Evolutionary conservation across 208 protist species (phyloP), one percentile per base, ranked within the genome.

Genomic region (Vickermania spadyakhi): DNA sequence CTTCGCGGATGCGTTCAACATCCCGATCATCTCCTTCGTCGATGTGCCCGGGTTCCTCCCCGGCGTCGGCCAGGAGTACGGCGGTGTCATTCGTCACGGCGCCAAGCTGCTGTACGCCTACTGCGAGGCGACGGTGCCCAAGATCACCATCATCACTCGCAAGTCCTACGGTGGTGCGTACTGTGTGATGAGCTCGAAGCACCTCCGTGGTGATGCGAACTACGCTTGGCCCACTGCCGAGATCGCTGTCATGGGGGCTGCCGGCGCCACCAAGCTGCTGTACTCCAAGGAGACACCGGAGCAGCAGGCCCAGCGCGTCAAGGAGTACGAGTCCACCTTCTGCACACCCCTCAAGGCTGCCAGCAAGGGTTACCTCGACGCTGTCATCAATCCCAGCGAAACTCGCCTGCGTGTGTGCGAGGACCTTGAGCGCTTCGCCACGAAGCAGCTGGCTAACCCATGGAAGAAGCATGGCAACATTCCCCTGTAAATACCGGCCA

Each of bases 51-150:
- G 97, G 56, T 98, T 98, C 86, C 72, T 98, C 52, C 97, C 97
- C n/a, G 95, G 91, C 52, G 84, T 91, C 30, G 52, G 62, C 36
- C 82, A 93, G 77, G 82, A 90, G 63, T 94, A 96, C 66, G 85
- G 88, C 50, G 96, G 96, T 63, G 98, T 98, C 76, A 98, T 98
- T 62, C 84, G 94, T 58, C 91, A 99, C 71, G 97, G 97, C 56
- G 94, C 97, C 50, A 99, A 99, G 79, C 78, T 99, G 25, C 79
- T 99, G n/a, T 98, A 97, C 68, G 97, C 97, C 11, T 99, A 97
- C 72, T 92, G 93, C 5, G 97, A 98, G 74, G 96, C 96, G 4
- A 98, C 96, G 27, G 96, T 98, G 42, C 97, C 97, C 52, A 97
- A 97, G 72, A 72, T 98, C 50, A 97, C 97, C 11, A 78, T 98